Evolutionary conservation across 768 basidiomycete genomes (phyloP).

Genomic region (Coprinopsis cinerea): DNA sequence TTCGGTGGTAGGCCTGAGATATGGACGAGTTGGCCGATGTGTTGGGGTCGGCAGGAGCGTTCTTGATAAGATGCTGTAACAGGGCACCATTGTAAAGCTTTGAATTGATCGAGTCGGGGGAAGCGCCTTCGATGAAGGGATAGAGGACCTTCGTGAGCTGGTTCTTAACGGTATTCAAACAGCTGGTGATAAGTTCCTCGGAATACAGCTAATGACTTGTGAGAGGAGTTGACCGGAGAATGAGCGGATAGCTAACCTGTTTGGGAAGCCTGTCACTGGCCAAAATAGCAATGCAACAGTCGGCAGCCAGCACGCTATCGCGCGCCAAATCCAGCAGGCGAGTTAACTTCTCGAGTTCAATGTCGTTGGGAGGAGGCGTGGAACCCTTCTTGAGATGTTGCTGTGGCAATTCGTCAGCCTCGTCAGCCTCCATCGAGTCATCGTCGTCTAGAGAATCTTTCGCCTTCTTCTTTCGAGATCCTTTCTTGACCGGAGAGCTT

Average conservation of each 20-base stretch:
- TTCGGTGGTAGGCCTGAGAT: slow-evolving; percentile 9
- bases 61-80: slow-evolving; percentile 45
- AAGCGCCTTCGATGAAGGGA: slow-evolving; percentile 75
- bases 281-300: slow-evolving; percentile 75
- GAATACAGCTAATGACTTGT: slow-evolving; percentile 69
- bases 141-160: slow-evolving; percentile 76
- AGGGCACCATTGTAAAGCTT: slow-evolving; percentile 35
- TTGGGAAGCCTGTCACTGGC: slow-evolving; percentile 78
- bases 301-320: slow-evolving; percentile 77
- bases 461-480: slow-evolving; percentile 25
- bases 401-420: slow-evolving; percentile 16
- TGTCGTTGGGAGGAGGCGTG: slow-evolving; percentile 30
- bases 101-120: slow-evolving; percentile 29
- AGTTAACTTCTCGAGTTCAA: slow-evolving; percentile 45
- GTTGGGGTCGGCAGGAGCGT: slow-evolving; percentile 38
- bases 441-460: slow-evolving; percentile 36
- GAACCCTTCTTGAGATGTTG: slow-evolving; percentile 13
- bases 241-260: slow-evolving; percentile 48
- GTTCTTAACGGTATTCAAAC: slow-evolving; percentile 73
- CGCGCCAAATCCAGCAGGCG: slow-evolving; percentile 52
- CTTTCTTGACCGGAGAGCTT: slow-evolving; percentile 40
- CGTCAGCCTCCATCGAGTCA: slow-evolving; percentile 18
- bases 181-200: slow-evolving; percentile 83
- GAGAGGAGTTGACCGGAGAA: not conserved
- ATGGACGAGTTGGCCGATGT: slow-evolving; percentile 21